Evolutionary conservation across 2,329 filamentous ascomycete species (phyloP).

Genomic region (Penicillium capsulatum): DNA sequence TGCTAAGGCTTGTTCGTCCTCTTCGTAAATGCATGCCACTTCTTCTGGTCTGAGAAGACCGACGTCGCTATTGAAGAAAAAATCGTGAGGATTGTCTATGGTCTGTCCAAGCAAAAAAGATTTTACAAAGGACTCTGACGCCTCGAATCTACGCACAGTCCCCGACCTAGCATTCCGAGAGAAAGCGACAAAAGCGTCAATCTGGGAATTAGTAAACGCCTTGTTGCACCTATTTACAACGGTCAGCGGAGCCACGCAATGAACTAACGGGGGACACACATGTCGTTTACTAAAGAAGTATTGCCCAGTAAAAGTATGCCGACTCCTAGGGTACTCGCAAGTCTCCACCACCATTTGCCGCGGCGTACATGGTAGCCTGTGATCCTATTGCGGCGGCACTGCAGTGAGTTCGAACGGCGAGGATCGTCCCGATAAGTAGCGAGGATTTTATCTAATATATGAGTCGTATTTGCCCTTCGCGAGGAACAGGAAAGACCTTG

Average conservation of each 20-base stretch:
- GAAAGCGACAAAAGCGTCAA: constrained; percentile 1
- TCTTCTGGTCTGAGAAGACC: constrained; percentile 6
- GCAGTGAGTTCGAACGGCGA: constrained; percentile 3
- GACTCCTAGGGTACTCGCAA: constrained; percentile 5
- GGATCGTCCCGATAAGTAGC: constrained; percentile 9
- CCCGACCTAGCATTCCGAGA: background rate
- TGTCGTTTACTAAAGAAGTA: constrained; percentile 1
- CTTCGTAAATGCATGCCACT: constrained; percentile 5
- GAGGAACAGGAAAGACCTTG: background rate
- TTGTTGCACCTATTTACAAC: background rate
- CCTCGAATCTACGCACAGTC: constrained; percentile 1
- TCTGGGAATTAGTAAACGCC: background rate
- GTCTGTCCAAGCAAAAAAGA: constrained; percentile 3
- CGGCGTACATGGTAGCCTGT: constrained; percentile 9
- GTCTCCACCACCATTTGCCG: constrained; percentile 7
- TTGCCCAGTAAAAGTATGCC: constrained; percentile 2
- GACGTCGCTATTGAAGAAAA: constrained; percentile 4
- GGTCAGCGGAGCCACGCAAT: constrained; percentile 2
- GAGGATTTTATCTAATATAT: constrained; percentile 3
- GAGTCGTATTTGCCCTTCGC: background rate
- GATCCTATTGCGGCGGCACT: constrained; percentile 10
- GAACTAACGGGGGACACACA: constrained; percentile 2
- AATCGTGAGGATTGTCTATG: constrained; percentile 4
- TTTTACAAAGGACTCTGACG: constrained; percentile 4
- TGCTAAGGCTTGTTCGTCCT: constrained; percentile 6